These are phyloP conservation scores for Phytopythium montanum DNA, from an alignment of 352 stramenopile genomes.

Conservation along the genomic window DNA sequence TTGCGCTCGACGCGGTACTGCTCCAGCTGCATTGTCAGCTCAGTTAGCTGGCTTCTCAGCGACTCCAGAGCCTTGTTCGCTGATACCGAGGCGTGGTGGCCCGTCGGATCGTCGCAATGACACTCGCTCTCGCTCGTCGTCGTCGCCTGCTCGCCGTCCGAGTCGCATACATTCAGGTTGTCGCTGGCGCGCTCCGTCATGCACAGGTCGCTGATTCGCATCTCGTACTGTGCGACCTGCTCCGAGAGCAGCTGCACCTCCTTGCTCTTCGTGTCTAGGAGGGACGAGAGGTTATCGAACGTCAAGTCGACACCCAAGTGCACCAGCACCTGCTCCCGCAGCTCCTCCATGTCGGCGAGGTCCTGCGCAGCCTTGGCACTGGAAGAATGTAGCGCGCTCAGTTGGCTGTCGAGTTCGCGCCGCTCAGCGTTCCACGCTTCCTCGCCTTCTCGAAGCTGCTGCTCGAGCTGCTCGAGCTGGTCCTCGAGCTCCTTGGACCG, in stretches of 20 bases:
- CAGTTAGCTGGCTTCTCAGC: constrained; percentile 7
- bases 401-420: constrained; percentile 5
- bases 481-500: constrained; percentile 13
- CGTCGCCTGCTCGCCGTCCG: constrained; percentile 3
- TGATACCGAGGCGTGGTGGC: background rate
- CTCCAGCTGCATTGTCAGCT: constrained; percentile 6
- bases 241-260: constrained; percentile 40
- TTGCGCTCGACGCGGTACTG: constrained; percentile 7
- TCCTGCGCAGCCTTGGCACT: constrained; percentile 19
- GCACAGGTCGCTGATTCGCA: constrained; percentile 4
- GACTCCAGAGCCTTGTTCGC: background rate
- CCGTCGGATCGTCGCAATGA: constrained; percentile 1
- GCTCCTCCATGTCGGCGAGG: constrained; percentile 27
- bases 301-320: constrained; percentile 34
- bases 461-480: constrained; percentile 11
- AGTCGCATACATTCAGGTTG: background rate
- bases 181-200: background rate
- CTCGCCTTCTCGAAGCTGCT: constrained; percentile 6
- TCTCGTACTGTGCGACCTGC: constrained; percentile 15
- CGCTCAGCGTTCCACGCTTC: constrained; percentile 11
- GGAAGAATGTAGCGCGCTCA: constrained; percentile 19
- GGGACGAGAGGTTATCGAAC: constrained; percentile 39
- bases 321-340: constrained; percentile 38
- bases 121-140: constrained; percentile 9
- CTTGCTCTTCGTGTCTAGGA: constrained; percentile 45